Percentiles rank a stretch among this genome's conserved stretches.
These are phyloP conservation scores for Salvia splendens DNA, from an alignment of 257 asterid species.

Conservation along the genomic window DNA sequence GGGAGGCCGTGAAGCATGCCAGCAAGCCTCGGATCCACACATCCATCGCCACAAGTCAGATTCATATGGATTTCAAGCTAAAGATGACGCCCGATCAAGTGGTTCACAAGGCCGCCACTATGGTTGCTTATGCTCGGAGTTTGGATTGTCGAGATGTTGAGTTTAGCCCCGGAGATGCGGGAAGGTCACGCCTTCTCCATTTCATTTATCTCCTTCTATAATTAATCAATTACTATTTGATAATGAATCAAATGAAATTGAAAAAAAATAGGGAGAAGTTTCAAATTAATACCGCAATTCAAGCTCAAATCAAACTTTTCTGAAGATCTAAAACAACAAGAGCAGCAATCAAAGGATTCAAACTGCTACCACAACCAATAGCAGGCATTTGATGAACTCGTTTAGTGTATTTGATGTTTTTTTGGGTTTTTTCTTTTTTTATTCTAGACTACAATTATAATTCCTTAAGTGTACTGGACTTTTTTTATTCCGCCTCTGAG, in stretches of 20 bases:
- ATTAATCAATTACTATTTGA: not conserved
- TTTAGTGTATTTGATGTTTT: not conserved
- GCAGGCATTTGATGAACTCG: not conserved
- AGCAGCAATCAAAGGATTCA: not conserved
- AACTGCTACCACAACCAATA: too few species aligned
- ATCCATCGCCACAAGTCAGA: conserved; percentile 93
- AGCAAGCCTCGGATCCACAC: conserved; percentile 91
- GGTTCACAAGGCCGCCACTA: conserved; percentile 77
- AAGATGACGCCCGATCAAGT: conserved; percentile 78
- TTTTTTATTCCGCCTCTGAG: too few species aligned
- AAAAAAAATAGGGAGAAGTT: not conserved
- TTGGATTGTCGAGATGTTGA: conserved; percentile 90
- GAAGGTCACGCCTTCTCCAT: conserved; percentile 56
- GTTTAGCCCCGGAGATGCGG: conserved; percentile 98
- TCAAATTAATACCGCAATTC: not conserved
- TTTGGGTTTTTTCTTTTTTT: too few species aligned
- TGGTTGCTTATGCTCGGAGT: conserved; percentile 87
- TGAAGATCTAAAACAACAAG: conserved; percentile 11
- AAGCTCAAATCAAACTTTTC: not conserved
- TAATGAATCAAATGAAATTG: not conserved
- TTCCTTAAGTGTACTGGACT: too few species aligned
- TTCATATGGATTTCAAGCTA: conserved; percentile 87
- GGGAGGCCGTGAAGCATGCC: conserved; percentile 94
- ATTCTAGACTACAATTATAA: too few species aligned
- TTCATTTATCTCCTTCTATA: too few species aligned